phyloP scores from a whole-genome alignment of 73 alveolate species.

The Durusdinium trenchii region DNA sequence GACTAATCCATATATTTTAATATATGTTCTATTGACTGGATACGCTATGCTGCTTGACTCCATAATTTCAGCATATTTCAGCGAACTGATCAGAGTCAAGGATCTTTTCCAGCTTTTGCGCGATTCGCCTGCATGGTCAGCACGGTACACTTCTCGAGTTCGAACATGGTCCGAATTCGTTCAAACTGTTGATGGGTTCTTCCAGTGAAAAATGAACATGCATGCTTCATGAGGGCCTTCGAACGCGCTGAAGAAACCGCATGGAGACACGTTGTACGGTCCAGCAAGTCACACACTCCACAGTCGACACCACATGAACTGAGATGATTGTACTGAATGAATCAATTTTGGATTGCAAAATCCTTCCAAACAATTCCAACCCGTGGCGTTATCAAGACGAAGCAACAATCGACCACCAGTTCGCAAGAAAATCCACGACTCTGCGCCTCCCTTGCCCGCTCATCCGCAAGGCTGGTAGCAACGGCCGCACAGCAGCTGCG shows the following conservation, averaged over 20 bases:
- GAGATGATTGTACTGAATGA: not conserved
- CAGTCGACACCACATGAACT: not conserved
- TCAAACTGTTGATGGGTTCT: too few relatives aligned
- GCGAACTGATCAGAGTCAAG: constrained; percentile 1
- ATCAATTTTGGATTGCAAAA: not conserved
- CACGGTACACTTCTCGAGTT: not conserved
- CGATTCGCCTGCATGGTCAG: constrained; percentile 54
- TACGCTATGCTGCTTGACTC: too few relatives aligned
- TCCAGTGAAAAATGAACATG: too few relatives aligned
- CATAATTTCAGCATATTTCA: too few relatives aligned
- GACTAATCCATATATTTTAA: too few relatives aligned
- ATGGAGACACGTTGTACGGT: too few relatives aligned
- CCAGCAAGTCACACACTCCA: too few relatives aligned
- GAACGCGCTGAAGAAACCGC: too few relatives aligned
- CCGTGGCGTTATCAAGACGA: not conserved
- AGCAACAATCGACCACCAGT: not conserved
- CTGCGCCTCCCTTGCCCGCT: constrained; percentile 90
- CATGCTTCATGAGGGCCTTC: too few relatives aligned
- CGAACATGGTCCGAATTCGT: too few relatives aligned
- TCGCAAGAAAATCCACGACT: not conserved
- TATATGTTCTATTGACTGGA: too few relatives aligned
- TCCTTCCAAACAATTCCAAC: not conserved
- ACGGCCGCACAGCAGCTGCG: constrained; percentile 84
- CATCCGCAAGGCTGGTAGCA: constrained; percentile 75
- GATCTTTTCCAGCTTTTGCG: constrained; percentile 89